These are phyloP conservation scores for Phialemoniopsis sp. DNA, from an alignment of 2,329 filamentous ascomycete genomes.

Conservation along the genomic window DNA sequence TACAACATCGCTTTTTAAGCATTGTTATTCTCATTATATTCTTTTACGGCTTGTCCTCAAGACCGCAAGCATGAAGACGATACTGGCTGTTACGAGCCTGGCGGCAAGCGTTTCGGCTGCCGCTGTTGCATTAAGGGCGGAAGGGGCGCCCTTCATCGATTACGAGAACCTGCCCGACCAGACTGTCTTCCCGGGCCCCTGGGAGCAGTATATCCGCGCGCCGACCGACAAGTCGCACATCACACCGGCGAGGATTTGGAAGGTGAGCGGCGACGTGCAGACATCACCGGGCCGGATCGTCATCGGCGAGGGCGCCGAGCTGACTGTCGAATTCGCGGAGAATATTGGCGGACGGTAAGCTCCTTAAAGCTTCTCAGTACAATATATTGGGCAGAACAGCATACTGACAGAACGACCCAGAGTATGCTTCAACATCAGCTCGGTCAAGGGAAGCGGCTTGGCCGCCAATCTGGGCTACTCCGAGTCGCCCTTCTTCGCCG, in stretches of 20 bases:
- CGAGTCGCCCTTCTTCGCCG: conserved; percentile 28
- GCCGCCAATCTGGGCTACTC: conserved; percentile 27
- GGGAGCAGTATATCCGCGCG: conserved; percentile 31
- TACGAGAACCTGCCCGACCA: conserved; percentile 16
- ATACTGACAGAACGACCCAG: conserved; percentile 11
- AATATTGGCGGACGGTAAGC: conserved; percentile 33
- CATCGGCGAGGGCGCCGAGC: conserved; percentile 23
- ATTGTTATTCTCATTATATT: too few species aligned
- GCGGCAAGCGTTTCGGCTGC: too few species aligned
- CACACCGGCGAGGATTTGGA: conserved; percentile 23
- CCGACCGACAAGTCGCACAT: conserved; percentile 27
- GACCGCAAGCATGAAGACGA: too few species aligned
- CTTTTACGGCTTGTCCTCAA: too few species aligned
- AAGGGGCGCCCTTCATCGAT: too few species aligned
- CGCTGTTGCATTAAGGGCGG: too few species aligned
- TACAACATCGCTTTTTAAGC: too few species aligned
- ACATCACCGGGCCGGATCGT: conserved; percentile 14
- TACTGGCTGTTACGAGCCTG: too few species aligned
- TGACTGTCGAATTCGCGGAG: conserved; percentile 33
- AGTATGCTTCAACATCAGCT: conserved; percentile 26
- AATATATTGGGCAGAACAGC: too few species aligned
- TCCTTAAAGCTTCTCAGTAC: not conserved
- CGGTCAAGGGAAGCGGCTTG: conserved; percentile 17
- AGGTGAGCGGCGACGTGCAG: conserved; percentile 24
- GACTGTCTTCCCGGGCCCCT: conserved; percentile 30